These are phyloP conservation scores for Alternaria burnsii DNA, from an alignment of 2,329 filamentous ascomycete species.

Conservation along the genomic window DNA sequence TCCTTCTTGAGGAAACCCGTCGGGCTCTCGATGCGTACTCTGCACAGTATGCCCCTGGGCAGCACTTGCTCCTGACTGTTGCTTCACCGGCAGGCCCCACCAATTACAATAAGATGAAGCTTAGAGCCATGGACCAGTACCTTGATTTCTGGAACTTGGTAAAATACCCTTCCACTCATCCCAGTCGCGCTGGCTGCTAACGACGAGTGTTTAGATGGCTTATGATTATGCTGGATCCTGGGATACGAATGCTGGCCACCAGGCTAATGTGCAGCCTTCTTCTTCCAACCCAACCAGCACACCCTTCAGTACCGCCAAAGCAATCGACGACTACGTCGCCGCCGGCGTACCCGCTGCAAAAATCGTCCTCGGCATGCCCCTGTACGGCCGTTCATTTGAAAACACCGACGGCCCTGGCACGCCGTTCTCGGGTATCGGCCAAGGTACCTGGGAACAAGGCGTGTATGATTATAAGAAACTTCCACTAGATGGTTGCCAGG, in stretches of 20 bases:
- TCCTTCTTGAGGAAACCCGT: slow-evolving; percentile 41
- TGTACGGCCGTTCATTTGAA: slow-evolving; percentile 48
- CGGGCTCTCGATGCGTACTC: slow-evolving; percentile 54
- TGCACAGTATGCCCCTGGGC: slow-evolving; percentile 46
- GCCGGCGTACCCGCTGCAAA: slow-evolving; percentile 45
- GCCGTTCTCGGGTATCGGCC: slow-evolving; percentile 41
- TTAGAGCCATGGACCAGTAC: slow-evolving; percentile 57
- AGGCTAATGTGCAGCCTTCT: slow-evolving; percentile 44
- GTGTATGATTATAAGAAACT: slow-evolving; percentile 51
- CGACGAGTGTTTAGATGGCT: slow-evolving; percentile 65
- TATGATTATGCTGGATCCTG: slow-evolving; percentile 72
- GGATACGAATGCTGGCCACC: slow-evolving; percentile 45
- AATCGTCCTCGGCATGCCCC: slow-evolving; percentile 49
- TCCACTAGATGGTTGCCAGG: slow-evolving; percentile 35
- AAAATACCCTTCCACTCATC: neutral
- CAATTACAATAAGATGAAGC: slow-evolving; percentile 55
- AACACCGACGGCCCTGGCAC: slow-evolving; percentile 48
- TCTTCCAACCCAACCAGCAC: slow-evolving; percentile 39
- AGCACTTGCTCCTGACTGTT: slow-evolving; percentile 57
- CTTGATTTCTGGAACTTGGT: slow-evolving; percentile 64
- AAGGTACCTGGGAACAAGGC: slow-evolving; percentile 47
- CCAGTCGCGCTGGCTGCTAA: neutral
- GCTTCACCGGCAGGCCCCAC: slow-evolving; percentile 56
- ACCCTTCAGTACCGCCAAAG: slow-evolving; percentile 45
- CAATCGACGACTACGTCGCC: slow-evolving; percentile 43